These are phyloP conservation scores for Eucalyptus regnans DNA, from an alignment of 345 rosid genomes.

Conservation along the genomic window DNA sequence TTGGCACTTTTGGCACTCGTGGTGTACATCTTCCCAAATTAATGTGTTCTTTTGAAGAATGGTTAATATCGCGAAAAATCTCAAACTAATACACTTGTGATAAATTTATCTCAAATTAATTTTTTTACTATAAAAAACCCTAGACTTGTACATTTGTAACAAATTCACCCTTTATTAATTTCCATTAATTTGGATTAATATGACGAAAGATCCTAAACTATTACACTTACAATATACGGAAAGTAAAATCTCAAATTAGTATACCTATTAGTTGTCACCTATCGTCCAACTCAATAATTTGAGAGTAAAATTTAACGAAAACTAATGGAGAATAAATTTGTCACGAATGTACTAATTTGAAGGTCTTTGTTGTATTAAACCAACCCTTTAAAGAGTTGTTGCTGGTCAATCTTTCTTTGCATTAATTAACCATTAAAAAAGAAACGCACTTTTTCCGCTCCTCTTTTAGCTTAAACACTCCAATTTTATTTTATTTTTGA, in stretches of 20 bases:
- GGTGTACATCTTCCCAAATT: accelerated
- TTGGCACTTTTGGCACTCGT: too few relatives aligned
- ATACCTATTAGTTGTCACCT: not conserved
- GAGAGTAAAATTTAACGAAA: too few relatives aligned
- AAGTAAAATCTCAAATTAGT: too few relatives aligned
- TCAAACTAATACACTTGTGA: accelerated
- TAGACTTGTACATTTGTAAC: not conserved
- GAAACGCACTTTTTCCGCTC: too few relatives aligned
- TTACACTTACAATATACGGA: too few relatives aligned
- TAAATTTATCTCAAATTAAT: too few relatives aligned
- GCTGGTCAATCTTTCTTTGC: not conserved
- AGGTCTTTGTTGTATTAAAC: not conserved
- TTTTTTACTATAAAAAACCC: not conserved
- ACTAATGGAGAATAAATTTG: too few relatives aligned
- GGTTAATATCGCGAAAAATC: accelerated
- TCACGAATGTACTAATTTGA: not conserved
- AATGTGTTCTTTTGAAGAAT: not conserved
- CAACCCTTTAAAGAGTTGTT: not conserved
- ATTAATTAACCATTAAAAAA: not conserved
- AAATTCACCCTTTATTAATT: not conserved
- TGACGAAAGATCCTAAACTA: not conserved
- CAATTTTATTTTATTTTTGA: too few relatives aligned
- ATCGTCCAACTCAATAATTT: not conserved
- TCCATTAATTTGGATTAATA: too few relatives aligned
- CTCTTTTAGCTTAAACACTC: too few relatives aligned